Evolutionary conservation across 345 rosid species (phyloP).

Genomic region (Arabis hirsuta): DNA sequence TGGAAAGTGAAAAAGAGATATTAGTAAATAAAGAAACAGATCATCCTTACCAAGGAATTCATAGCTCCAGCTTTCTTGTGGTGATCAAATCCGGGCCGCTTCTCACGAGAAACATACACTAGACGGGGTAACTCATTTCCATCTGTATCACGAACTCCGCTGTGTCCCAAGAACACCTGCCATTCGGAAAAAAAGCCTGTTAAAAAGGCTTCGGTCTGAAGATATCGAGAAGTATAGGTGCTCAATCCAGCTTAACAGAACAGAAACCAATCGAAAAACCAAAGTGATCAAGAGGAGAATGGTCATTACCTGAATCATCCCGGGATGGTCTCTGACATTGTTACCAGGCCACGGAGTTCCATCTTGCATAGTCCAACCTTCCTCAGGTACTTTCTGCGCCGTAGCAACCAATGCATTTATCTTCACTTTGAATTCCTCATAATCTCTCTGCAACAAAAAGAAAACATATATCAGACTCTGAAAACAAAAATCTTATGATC

Average conservation of each 20-base stretch:
- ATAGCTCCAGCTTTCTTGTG: conserved; percentile 98
- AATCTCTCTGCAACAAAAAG: conserved; percentile 70
- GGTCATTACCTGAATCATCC: conserved; percentile 88
- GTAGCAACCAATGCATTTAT: conserved; percentile 91
- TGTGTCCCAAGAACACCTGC: conserved; percentile 92
- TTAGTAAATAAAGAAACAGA: not conserved
- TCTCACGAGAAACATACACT: conserved; percentile 97
- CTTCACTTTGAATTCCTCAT: conserved; percentile 87
- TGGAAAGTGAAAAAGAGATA: not conserved
- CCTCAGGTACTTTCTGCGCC: conserved; percentile 97
- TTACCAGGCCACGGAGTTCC: conserved; percentile 99
- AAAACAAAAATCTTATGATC: not conserved
- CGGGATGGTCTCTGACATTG: conserved; percentile 94
- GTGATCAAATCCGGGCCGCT: conserved; percentile 96
- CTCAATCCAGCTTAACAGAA: not conserved
- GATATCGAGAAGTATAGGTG: conserved; percentile 5
- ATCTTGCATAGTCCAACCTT: conserved; percentile 99
- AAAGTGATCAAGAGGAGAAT: not conserved
- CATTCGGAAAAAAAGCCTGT: conserved; percentile 8
- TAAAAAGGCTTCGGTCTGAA: not conserved
- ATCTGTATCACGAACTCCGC: conserved; percentile 73
- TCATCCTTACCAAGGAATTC: conserved; percentile 74
- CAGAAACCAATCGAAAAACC: not conserved
- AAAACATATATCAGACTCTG: conserved; percentile 11
- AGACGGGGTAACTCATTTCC: conserved; percentile 87